phyloP scores from a whole-genome alignment of 2,329 filamentous ascomycete species.

The Cephalotrichum gorgonifer region DNA sequence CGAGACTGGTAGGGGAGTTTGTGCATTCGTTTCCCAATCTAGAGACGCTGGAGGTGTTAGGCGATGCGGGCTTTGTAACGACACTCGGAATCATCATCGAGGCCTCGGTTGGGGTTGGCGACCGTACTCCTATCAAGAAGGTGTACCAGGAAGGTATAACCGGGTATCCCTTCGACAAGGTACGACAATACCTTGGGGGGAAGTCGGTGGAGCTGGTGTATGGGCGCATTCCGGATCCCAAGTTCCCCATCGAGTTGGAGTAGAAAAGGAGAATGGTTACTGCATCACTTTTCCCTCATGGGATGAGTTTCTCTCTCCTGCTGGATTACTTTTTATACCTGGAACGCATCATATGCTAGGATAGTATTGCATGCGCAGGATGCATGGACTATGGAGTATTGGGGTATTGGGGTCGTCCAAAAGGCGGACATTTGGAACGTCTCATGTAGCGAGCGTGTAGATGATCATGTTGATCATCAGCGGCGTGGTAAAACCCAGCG shows the following conservation, averaged over 20 bases:
- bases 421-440: background rate
- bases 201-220: conserved; percentile 6
- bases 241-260: background rate
- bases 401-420: background rate
- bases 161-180: conserved; percentile 19
- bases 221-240: background rate
- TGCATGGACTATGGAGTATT: background rate
- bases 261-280: background rate
- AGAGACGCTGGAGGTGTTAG: conserved; percentile 21
- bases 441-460: no score
- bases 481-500: no score
- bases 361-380: no score
- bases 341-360: no score
- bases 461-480: no score
- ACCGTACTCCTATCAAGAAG: conserved; percentile 13
- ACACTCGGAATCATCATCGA: conserved; percentile 19
- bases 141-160: conserved; percentile 21
- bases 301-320: background rate
- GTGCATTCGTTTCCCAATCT: conserved; percentile 24
- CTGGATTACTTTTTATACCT: background rate
- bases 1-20: conserved; percentile 16
- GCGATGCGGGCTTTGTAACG: conserved; percentile 17
- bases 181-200: conserved; percentile 10
- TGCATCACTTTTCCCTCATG: no score
- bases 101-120: conserved; percentile 19